These are phyloP conservation scores for Myxozyma sirexii DNA, from an alignment of 805 yeast genomes.

Conservation along the genomic window DNA sequence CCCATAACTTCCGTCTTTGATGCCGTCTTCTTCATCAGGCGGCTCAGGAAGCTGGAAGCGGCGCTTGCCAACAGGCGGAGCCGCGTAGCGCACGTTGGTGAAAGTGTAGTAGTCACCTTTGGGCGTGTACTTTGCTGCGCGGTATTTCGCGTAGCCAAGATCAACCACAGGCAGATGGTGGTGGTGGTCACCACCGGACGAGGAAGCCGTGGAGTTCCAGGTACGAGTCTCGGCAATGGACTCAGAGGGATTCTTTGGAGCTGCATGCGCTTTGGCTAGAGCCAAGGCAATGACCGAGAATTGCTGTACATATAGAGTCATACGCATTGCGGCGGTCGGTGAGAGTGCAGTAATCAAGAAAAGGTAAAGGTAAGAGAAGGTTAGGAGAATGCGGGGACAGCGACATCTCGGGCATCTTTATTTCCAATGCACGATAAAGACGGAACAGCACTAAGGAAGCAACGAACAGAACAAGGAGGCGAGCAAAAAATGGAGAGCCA, in stretches of 20 bases:
- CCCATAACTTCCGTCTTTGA: conserved; percentile 28
- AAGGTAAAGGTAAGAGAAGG: too few species aligned
- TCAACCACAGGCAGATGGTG: conserved; percentile 13
- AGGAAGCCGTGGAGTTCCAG: conserved; percentile 2
- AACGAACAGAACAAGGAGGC: too few species aligned
- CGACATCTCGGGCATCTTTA: too few species aligned
- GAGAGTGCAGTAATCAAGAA: too few species aligned
- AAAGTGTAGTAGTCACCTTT: conserved; percentile 19
- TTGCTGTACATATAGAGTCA: too few species aligned
- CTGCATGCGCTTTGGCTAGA: background rate
- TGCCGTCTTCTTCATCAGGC: conserved; percentile 19
- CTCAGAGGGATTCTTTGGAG: background rate
- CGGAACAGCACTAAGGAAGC: too few species aligned
- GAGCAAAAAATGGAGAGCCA: too few species aligned
- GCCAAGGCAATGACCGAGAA: background rate
- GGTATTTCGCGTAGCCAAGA: conserved; percentile 30
- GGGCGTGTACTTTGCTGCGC: conserved; percentile 23
- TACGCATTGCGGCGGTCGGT: too few species aligned
- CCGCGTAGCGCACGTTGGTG: conserved; percentile 32
- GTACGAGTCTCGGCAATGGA: background rate
- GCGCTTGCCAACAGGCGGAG: conserved; percentile 28
- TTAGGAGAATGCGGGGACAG: too few species aligned
- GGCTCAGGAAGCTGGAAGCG: conserved; percentile 29
- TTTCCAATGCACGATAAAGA: too few species aligned
- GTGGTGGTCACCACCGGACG: background rate